These are phyloP conservation scores for Penicillium arizonense DNA, from an alignment of 495 filamentous ascomycete species.

Conservation along the genomic window DNA sequence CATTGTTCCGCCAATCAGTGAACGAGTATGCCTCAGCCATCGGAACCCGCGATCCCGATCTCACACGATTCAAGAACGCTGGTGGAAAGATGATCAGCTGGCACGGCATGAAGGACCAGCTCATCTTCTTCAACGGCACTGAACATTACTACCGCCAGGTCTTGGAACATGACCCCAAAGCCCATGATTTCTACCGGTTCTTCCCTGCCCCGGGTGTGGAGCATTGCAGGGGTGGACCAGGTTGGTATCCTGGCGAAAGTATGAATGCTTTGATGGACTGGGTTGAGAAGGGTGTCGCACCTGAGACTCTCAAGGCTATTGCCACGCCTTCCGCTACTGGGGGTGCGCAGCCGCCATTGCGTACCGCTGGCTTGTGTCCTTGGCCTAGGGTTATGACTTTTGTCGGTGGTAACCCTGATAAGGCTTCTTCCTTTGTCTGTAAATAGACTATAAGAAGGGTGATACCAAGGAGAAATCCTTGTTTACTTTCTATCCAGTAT, in stretches of 20 bases:
- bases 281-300: conserved; percentile 17
- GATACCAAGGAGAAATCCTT: too few species aligned
- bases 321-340: not conserved
- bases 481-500: too few species aligned
- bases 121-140: conserved; percentile 15
- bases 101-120: conserved; percentile 30
- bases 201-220: conserved; percentile 19
- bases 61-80: conserved; percentile 25
- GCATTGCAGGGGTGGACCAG: conserved; percentile 14
- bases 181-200: conserved; percentile 17
- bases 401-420: not conserved
- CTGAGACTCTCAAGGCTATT: conserved; percentile 14
- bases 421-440: not conserved
- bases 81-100: conserved; percentile 47
- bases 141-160: conserved; percentile 27
- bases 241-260: conserved; percentile 12
- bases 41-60: conserved; percentile 32
- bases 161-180: conserved; percentile 11
- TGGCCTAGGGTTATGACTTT: not conserved
- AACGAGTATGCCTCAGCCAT: conserved; percentile 21
- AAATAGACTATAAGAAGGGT: not conserved
- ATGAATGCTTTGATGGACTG: conserved; percentile 12
- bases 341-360: not conserved
- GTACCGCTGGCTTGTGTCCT: not conserved
- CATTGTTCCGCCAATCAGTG: conserved; percentile 1